These are phyloP conservation scores for Pythium volutum DNA, from an alignment of 352 stramenopile genomes.

Conservation along the genomic window DNA sequence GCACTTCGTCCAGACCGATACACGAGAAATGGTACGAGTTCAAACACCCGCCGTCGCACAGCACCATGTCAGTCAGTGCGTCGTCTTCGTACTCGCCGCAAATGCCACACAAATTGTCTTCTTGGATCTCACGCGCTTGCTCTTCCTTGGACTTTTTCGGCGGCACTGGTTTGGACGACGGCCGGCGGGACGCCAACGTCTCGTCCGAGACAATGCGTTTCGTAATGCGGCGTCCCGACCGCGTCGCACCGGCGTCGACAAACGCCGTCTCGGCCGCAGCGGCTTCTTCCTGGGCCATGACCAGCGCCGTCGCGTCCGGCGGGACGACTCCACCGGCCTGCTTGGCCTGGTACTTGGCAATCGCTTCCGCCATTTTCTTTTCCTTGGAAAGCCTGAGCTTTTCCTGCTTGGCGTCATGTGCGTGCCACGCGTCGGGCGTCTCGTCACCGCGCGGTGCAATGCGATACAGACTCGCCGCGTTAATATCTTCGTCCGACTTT, in stretches of 20 bases:
- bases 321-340: background rate
- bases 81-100: slow-evolving; percentile 86
- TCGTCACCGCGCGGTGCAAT: slow-evolving; percentile 42
- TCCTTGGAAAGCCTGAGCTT: slow-evolving; percentile 33
- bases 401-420: slow-evolving; percentile 41
- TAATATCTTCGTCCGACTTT: slow-evolving; percentile 50
- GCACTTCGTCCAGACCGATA: slow-evolving; percentile 69
- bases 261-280: slow-evolving; percentile 32
- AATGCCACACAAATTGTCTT: slow-evolving; percentile 73
- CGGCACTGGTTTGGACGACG: slow-evolving; percentile 11
- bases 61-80: slow-evolving; percentile 76
- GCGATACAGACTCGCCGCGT: slow-evolving; percentile 24
- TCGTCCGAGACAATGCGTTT: slow-evolving; percentile 46
- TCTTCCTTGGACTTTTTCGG: slow-evolving; percentile 33
- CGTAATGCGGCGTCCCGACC: slow-evolving; percentile 64
- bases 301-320: background rate
- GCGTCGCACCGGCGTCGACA: slow-evolving; percentile 57
- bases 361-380: slow-evolving; percentile 20
- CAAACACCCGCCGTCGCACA: slow-evolving; percentile 92
- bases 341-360: slow-evolving; percentile 1
- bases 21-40: slow-evolving; percentile 93
- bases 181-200: slow-evolving; percentile 19
- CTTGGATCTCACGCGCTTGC: slow-evolving; percentile 33
- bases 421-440: slow-evolving; percentile 36
- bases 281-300: background rate